Percentiles rank a stretch among this genome's conserved stretches.
These are phyloP conservation scores for Auricularia cornea DNA, from an alignment of 768 basidiomycete genomes.

Conservation along the genomic window DNA sequence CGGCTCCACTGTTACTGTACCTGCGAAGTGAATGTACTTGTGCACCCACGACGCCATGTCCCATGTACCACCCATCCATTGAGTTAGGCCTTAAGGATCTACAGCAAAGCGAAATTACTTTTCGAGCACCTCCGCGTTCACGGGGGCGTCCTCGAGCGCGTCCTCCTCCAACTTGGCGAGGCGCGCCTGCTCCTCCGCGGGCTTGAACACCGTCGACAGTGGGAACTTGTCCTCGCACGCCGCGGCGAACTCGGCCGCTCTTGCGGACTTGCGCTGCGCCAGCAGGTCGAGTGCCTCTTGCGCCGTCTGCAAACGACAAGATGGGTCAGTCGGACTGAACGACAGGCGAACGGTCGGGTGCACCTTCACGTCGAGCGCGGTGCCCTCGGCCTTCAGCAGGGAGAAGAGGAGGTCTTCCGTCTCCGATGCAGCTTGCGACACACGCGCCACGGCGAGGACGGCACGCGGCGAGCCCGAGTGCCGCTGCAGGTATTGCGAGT, in stretches of 20 bases:
- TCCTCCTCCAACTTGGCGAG: neutral
- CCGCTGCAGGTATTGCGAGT: conserved; percentile 65
- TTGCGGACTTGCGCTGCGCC: conserved; percentile 37
- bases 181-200: conserved; percentile 32
- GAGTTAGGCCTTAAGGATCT: too few relatives aligned
- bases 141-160: neutral
- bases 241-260: conserved; percentile 52
- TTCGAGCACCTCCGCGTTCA: neutral
- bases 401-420: conserved; percentile 52
- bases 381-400: conserved; percentile 31
- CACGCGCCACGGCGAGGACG: conserved; percentile 59
- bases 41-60: too few relatives aligned
- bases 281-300: conserved; percentile 42
- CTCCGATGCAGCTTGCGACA: conserved; percentile 44
- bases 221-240: conserved; percentile 46
- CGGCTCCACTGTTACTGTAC: too few relatives aligned
- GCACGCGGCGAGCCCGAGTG: conserved; percentile 43
- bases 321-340: neutral
- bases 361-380: conserved; percentile 42
- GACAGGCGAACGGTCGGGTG: conserved; percentile 7
- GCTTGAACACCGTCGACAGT: conserved; percentile 61
- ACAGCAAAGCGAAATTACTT: neutral
- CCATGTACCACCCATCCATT: too few relatives aligned
- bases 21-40: too few relatives aligned
- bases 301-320: conserved; percentile 47